Evolutionary conservation across 305 asterid genomes (phyloP), one percentile per base, ranked within the genome.

Genomic region (Fraxinus baroniana): DNA sequence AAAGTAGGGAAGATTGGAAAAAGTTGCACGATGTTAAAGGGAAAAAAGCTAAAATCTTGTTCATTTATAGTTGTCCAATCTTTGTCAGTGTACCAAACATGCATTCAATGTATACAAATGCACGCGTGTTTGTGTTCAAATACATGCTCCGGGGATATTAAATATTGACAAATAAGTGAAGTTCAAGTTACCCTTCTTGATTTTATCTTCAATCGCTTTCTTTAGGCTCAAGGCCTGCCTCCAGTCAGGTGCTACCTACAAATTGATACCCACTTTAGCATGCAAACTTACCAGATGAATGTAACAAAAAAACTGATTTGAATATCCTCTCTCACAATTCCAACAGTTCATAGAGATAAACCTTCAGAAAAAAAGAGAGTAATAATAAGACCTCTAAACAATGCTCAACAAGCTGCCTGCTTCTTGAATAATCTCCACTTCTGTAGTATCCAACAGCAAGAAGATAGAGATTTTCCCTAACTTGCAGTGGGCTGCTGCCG

Each of bases 231-330:
- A 84, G 17, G 98, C 99, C 88, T 95, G 98, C 86, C 98, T 92
- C 97, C 97, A 95, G 77, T 91, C 95, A n/a, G 98, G 99, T 66
- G 88, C 94, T 79, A 89, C 87, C 99, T 95, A 89, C 78, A 81
- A 79, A 78, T 78, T 57, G 13, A 76, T 79, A 71, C 76, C 76
- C 82, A 86, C 62, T 37, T 71, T n/a, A 30, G 66, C 41, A 57
- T 62, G 75, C 9, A 15, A 3, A 71, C 80, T 39, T 44, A 75
- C 62, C 66, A 49, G 76, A 66, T n/a, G 76, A 74, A n/a, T 17
- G 15, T 33, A 20, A 62, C 3, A 24, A 73, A 72, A 9, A 28
- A 60, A 3, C 28, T 71, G 78, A 83, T 9, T 24, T 24, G 73
- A 66, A 41, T 79, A 60, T 41, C n/a, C 32, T 18, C 20, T 80